Conservation (phyloP, 31 red algal genomes). For the Asparagopsis taxiformis region DNA sequence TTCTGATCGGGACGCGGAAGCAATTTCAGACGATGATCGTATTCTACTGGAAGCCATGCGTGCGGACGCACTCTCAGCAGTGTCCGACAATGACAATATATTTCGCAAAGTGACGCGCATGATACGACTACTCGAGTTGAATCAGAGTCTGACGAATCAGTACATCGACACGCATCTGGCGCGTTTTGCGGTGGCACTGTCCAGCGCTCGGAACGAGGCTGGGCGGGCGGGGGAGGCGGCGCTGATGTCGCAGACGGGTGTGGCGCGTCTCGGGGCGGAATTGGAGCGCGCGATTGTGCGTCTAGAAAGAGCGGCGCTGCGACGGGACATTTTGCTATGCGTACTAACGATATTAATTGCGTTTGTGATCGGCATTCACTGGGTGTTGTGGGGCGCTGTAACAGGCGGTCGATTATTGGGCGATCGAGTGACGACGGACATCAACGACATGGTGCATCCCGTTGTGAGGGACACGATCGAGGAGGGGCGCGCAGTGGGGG, state of each 20-base stretch:
- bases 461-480: neutral
- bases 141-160: constrained; percentile 81
- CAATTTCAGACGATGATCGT: constrained; percentile 55
- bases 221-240: constrained; percentile 6
- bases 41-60: constrained; percentile 59
- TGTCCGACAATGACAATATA: constrained; percentile 63
- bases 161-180: constrained; percentile 79
- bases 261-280: constrained; percentile 11
- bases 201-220: constrained; percentile 11
- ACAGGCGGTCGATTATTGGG: constrained; percentile 1
- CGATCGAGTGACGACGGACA: neutral
- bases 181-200: constrained; percentile 43
- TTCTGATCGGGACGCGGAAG: constrained; percentile 13
- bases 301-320: constrained; percentile 2
- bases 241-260: neutral
- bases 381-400: constrained; percentile 48
- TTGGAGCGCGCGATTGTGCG: constrained; percentile 12
- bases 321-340: constrained; percentile 41
- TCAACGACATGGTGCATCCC: neutral
- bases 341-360: constrained; percentile 23
- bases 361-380: constrained; percentile 36
- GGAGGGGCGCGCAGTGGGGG: too few relatives aligned
- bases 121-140: constrained; percentile 77
- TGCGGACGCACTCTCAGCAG: constrained; percentile 39
- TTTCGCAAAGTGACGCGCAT: constrained; percentile 89